phyloP scores from a whole-genome alignment of 116 monocot species.

The Dioscorea cayenensis region DNA sequence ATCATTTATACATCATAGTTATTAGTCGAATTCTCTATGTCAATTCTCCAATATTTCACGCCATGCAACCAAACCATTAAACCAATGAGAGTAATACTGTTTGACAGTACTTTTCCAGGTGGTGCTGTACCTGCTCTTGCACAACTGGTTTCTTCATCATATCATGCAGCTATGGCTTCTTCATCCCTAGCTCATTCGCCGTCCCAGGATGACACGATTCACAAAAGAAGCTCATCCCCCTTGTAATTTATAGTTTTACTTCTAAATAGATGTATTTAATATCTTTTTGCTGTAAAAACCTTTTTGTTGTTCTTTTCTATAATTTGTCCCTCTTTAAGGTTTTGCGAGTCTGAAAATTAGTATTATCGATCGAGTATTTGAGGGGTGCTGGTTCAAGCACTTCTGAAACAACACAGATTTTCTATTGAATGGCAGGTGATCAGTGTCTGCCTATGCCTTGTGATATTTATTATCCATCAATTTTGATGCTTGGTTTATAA shows the following conservation, averaged over 20 bases:
- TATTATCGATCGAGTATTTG: not conserved
- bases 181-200: slow-evolving; percentile 16
- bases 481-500: not conserved
- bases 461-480: not conserved
- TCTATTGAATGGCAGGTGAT: not conserved
- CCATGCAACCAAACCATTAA: too few relatives aligned
- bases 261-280: not conserved
- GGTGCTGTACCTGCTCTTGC: slow-evolving; percentile 61
- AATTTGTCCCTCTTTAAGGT: too few relatives aligned
- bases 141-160: slow-evolving; percentile 48
- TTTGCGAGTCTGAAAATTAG: too few relatives aligned
- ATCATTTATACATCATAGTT: too few relatives aligned
- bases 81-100: not conserved
- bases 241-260: slow-evolving; percentile 1
- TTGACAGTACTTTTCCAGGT: slow-evolving; percentile 17
- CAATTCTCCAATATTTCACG: too few relatives aligned
- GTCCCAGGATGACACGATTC: slow-evolving; percentile 31
- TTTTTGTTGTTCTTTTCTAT: not conserved
- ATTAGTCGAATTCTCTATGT: too few relatives aligned
- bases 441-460: not conserved
- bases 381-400: not conserved
- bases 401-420: not conserved
- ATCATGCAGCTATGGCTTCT: slow-evolving; percentile 39
- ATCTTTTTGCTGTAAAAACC: too few relatives aligned
- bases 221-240: slow-evolving; percentile 42